Percentiles rank a stretch among this genome's conserved stretches.
Evolutionary conservation across 352 stramenopile species (phyloP).

Genomic region (Globisporangium lucens): DNA sequence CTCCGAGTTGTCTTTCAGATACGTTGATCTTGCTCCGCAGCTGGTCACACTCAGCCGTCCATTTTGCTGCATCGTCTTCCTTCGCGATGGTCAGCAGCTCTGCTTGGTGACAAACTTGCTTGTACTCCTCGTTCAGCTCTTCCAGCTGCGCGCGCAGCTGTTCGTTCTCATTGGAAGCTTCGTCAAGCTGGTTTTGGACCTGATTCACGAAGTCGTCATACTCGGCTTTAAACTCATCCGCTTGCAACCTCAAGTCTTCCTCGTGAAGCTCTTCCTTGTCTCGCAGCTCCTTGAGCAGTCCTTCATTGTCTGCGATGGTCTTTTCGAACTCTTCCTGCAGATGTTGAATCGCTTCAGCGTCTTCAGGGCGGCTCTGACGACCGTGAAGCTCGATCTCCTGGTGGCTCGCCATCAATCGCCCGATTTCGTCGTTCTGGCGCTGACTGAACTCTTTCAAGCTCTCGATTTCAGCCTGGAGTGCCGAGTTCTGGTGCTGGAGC

Average conservation of each 20-base stretch:
- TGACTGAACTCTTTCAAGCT: constrained; percentile 44
- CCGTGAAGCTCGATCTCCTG: constrained; percentile 36
- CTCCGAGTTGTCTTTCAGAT: constrained; percentile 36
- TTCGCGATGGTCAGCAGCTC: constrained; percentile 26
- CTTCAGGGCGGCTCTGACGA: constrained; percentile 17
- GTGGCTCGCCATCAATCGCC: constrained; percentile 38
- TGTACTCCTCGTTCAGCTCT: constrained; percentile 39
- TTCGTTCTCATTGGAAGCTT: constrained; percentile 49
- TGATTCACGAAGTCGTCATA: constrained; percentile 55
- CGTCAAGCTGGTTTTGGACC: constrained; percentile 47
- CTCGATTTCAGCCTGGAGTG: constrained; percentile 44
- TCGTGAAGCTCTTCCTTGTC: constrained; percentile 44
- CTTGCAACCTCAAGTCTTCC: constrained; percentile 47
- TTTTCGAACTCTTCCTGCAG: constrained; percentile 34
- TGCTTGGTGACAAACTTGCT: constrained; percentile 32
- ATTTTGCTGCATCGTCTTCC: constrained; percentile 47
- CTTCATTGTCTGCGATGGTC: constrained; percentile 38
- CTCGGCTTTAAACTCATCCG: constrained; percentile 50
- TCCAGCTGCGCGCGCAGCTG: constrained; percentile 51
- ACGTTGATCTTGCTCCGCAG: constrained; percentile 36
- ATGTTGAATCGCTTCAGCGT: constrained; percentile 38
- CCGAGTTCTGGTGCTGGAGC: constrained; percentile 37
- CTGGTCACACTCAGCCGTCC: constrained; percentile 45
- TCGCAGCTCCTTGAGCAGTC: constrained; percentile 37
- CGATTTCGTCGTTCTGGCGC: constrained; percentile 56